Conservation (phyloP, 2,329 filamentous ascomycete species). For the Cladosporium sp. region DNA sequence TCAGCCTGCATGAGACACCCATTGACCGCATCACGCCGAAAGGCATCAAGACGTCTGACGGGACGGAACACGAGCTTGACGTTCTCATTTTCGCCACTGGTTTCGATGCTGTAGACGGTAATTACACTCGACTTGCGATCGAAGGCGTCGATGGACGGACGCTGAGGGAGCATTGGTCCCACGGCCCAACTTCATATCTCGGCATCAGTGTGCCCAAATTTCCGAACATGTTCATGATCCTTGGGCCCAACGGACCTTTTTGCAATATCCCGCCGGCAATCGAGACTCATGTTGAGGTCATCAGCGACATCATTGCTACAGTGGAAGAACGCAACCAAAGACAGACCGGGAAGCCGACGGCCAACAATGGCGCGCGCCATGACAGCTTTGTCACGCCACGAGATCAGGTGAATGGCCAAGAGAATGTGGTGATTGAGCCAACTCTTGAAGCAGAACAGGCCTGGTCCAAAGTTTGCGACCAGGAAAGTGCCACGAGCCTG, state of each 20-base stretch:
- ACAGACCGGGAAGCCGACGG: neutral
- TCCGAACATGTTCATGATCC: conserved; percentile 41
- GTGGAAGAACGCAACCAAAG: conserved; percentile 10
- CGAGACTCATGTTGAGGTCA: conserved; percentile 32
- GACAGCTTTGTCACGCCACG: neutral
- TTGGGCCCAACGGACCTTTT: conserved; percentile 36
- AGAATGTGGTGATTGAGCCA: conserved; percentile 20
- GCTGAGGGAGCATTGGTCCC: conserved; percentile 30
- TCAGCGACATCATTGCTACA: conserved; percentile 19
- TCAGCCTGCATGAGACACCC: conserved; percentile 31
- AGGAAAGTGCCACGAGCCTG: conserved; percentile 17
- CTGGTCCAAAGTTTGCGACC: conserved; percentile 23
- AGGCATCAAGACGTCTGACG: conserved; percentile 20
- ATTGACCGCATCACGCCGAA: conserved; percentile 37
- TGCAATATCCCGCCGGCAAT: conserved; percentile 33
- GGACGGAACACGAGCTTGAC: conserved; percentile 21
- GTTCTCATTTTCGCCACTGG: conserved; percentile 38
- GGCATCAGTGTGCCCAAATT: conserved; percentile 35
- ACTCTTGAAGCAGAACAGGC: conserved; percentile 23
- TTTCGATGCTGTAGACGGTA: conserved; percentile 34
- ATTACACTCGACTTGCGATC: conserved; percentile 28
- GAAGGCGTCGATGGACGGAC: conserved; percentile 23
- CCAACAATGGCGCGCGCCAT: neutral
- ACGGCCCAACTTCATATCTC: conserved; percentile 32
- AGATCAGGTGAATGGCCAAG: neutral